Evolutionary conservation across 202 grass and related monocot species (phyloP), one percentile per base, ranked within the genome.

Genomic region (Tripidium arundinaceum): DNA sequence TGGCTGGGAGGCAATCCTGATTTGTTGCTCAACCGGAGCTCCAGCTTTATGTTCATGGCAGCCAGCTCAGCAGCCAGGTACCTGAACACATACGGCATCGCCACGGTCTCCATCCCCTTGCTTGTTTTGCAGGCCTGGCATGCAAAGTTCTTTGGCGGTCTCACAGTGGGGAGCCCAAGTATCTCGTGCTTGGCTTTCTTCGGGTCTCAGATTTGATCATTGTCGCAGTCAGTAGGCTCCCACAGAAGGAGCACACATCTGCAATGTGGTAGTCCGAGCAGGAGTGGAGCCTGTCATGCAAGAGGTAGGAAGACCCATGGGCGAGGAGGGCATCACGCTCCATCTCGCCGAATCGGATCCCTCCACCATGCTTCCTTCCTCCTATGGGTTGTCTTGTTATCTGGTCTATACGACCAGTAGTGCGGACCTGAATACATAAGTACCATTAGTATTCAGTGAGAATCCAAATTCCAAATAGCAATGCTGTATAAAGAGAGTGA

Each of bases 341-440:
- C 94, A 98, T 98, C 83, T 98, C 94, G 22, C 94, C 94, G 14
- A 98, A 98, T 26, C 94, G 94, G 70, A 98, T 98, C 18, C 94
- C 94, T 54, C 94, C 94, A 21, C 94, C 94, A 3, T 81, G 84
- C 79, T 98, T 98, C 77, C 94, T 93, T 85, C 94, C 94, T 91
- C 94, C 94, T 46, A 94, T 91, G 3, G 94, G 94, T 34, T 98
- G 94, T 78, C 65, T 88, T n/a, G 94, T 98, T 70, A 94, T 86
- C 85, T 91, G 92, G 36, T 98, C 94, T 64, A 93, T 70, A 57
- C 63, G 74, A 61, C 94, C 94, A 45, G 89, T 94, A 6, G 89
- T 90, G 75, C 94, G 94, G 63, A 98, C 94, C 94, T 98, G 65
- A 29, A 76, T 2, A 72, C 29, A 80, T 24, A 63, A 7, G 41